Conservation (phyloP, 768 basidiomycete species). For the Mycena venus region DNA sequence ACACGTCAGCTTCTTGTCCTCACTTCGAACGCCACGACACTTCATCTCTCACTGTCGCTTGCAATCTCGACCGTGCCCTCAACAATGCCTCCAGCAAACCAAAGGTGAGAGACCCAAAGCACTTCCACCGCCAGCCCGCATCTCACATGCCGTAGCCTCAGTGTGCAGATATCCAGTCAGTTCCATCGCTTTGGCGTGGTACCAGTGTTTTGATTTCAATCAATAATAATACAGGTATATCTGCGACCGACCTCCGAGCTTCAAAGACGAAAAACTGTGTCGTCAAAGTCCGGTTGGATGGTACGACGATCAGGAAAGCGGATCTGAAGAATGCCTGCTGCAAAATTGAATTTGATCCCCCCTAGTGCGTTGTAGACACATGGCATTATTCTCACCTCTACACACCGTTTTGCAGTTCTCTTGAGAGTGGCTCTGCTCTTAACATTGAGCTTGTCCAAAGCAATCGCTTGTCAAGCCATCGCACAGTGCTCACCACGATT, state of each 20-base stretch:
- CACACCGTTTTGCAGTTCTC: neutral
- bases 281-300: constrained; percentile 3
- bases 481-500: neutral
- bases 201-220: neutral
- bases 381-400: neutral
- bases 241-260: neutral
- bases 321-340: neutral
- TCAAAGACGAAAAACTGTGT: constrained; percentile 4
- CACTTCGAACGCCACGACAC: neutral
- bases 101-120: neutral
- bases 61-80: neutral
- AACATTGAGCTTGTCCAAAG: constrained; percentile 3
- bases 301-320: neutral
- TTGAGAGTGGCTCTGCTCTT: neutral
- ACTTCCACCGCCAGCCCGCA: neutral
- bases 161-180: constrained; percentile 5
- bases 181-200: neutral
- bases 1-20: too few relatives aligned
- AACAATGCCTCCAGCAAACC: neutral
- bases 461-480: neutral
- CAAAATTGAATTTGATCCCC: constrained; percentile 7
- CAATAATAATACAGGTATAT: neutral
- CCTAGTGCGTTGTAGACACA: neutral
- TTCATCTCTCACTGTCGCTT: neutral
- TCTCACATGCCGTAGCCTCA: neutral